phyloP scores from a whole-genome alignment of 2,329 filamentous ascomycete species.

The Ascochyta fabae region DNA sequence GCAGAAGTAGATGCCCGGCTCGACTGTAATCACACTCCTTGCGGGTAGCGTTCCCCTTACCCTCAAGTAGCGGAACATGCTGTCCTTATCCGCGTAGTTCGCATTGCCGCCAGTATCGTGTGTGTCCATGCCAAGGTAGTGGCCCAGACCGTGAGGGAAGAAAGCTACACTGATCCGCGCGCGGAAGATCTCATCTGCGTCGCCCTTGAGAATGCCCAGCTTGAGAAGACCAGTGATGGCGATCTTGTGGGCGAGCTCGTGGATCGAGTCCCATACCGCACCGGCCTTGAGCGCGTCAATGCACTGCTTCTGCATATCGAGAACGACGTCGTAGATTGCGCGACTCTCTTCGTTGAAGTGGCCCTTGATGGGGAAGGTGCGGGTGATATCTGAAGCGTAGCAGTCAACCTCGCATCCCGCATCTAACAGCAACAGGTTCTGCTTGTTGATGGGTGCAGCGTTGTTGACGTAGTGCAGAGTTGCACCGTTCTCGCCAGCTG shows the following conservation, averaged over 20 bases:
- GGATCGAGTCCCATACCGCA: slow-evolving; percentile 80
- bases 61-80: slow-evolving; percentile 85
- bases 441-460: slow-evolving; percentile 55
- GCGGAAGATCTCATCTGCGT: slow-evolving; percentile 57
- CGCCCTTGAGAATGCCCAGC: slow-evolving; percentile 74
- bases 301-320: slow-evolving; percentile 83
- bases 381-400: slow-evolving; percentile 70
- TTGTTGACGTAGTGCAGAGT: slow-evolving; percentile 83
- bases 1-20: slow-evolving; percentile 87
- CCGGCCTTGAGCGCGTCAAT: slow-evolving; percentile 76
- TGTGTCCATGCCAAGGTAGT: slow-evolving; percentile 61
- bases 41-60: slow-evolving; percentile 77
- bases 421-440: slow-evolving; percentile 83
- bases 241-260: slow-evolving; percentile 78
- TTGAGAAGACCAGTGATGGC: slow-evolving; percentile 79
- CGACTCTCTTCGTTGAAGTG: slow-evolving; percentile 53
- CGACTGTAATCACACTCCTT: slow-evolving; percentile 88
- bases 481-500: slow-evolving; percentile 78
- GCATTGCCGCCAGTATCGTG: slow-evolving; percentile 58
- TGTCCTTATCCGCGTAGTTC: slow-evolving; percentile 71
- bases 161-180: slow-evolving; percentile 56
- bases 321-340: slow-evolving; percentile 78
- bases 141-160: slow-evolving; percentile 59
- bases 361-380: slow-evolving; percentile 81
- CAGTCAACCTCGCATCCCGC: slow-evolving; percentile 68